Evolutionary conservation across 495 filamentous ascomycete species (phyloP).

Genomic region (Penicillium malachiteum): DNA sequence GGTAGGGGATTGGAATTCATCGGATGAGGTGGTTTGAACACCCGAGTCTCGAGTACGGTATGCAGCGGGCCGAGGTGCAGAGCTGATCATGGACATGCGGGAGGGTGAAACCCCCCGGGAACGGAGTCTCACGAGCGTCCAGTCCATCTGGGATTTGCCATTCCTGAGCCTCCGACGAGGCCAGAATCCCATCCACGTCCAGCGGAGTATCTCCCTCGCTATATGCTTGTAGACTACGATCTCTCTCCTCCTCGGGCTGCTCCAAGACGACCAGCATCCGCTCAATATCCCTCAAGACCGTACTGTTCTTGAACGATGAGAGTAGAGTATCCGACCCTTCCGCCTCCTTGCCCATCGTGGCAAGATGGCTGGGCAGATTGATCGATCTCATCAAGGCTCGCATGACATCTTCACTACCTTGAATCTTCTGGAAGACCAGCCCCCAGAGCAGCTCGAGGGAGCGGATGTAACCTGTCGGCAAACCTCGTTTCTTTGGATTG

Average conservation of each 20-base stretch:
- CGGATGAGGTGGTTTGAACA: slow-evolving; percentile 22
- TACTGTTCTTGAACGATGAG: slow-evolving; percentile 55
- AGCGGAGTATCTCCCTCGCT: slow-evolving; percentile 34
- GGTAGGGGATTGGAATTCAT: slow-evolving; percentile 5
- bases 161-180: slow-evolving; percentile 37
- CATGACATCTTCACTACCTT: slow-evolving; percentile 46
- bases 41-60: slow-evolving; percentile 26
- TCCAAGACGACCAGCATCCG: slow-evolving; percentile 46
- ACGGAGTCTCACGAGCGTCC: slow-evolving; percentile 21
- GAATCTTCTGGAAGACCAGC: slow-evolving; percentile 42
- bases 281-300: slow-evolving; percentile 53
- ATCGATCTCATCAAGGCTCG: slow-evolving; percentile 38
- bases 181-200: slow-evolving; percentile 35
- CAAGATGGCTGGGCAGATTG: slow-evolving; percentile 41
- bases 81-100: slow-evolving; percentile 25
- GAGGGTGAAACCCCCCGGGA: slow-evolving; percentile 31
- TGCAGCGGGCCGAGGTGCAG: slow-evolving; percentile 12
- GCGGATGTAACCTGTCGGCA: slow-evolving; percentile 46
- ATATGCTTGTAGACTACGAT: slow-evolving; percentile 21
- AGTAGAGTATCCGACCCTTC: slow-evolving; percentile 47
- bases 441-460: slow-evolving; percentile 43
- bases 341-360: slow-evolving; percentile 46
- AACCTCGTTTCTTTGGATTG: slow-evolving; percentile 66
- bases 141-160: slow-evolving; percentile 39
- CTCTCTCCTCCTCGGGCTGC: slow-evolving; percentile 39